phyloP scores from a whole-genome alignment of 768 basidiomycete species.

The Agrocybe pediades region DNA sequence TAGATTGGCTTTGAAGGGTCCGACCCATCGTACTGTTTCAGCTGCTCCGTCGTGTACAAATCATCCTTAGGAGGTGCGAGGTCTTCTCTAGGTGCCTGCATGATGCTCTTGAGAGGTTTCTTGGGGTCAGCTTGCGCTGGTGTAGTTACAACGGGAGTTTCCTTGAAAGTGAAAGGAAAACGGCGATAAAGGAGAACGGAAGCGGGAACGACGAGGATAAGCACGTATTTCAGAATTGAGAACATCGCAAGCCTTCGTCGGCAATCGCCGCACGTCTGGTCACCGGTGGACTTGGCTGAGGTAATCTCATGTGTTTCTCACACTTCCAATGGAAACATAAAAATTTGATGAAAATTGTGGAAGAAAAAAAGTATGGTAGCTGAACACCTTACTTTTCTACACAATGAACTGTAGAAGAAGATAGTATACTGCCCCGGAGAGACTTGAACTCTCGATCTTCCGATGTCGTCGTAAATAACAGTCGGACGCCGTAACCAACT shows the following conservation, averaged over 20 bases:
- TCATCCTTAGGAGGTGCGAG: conserved; percentile 76
- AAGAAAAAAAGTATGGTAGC: too few species aligned
- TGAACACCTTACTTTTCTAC: too few species aligned
- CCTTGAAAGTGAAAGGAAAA: conserved; percentile 1
- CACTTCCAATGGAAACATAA: too few species aligned
- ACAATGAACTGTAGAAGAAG: too few species aligned
- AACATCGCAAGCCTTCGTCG: conserved; percentile 10
- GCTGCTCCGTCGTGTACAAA: conserved; percentile 68
- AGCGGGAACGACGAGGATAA: conserved; percentile 17
- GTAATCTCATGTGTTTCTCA: too few species aligned
- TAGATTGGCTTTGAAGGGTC: conserved; percentile 73
- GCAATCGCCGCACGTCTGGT: conserved; percentile 14
- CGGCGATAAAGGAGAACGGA: conserved; percentile 19
- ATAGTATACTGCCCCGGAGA: too few species aligned
- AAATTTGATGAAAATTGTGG: too few species aligned
- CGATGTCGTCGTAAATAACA: too few species aligned
- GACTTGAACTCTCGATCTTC: too few species aligned
- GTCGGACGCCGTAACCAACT: too few species aligned
- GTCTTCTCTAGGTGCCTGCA: conserved; percentile 66
- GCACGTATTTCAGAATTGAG: conserved; percentile 18
- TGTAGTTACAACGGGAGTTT: neutral
- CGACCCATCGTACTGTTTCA: conserved; percentile 73
- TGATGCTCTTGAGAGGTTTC: conserved; percentile 55
- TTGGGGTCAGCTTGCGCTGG: conserved; percentile 28
- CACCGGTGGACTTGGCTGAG: too few species aligned